phyloP scores from a whole-genome alignment of 1,139 yeast species.

The Torulaspora pretoriensis region DNA sequence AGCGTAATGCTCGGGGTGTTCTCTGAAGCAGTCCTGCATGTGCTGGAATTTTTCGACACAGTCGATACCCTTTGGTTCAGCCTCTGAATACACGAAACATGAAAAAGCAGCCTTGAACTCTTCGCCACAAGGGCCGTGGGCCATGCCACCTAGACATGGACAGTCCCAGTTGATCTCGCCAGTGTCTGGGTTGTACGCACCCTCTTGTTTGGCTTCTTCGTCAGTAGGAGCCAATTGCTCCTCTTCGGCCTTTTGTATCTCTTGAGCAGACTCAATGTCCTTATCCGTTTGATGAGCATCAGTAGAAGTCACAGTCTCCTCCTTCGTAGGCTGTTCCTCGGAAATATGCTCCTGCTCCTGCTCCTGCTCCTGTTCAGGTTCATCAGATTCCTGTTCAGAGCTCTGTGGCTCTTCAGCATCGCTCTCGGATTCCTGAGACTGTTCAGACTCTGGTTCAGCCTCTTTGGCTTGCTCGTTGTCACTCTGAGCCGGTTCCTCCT shows the following conservation, averaged over 20 bases:
- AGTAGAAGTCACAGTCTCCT: conserved; percentile 6
- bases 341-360: background rate
- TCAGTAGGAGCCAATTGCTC: conserved; percentile 18
- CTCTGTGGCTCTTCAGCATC: background rate
- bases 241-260: conserved; percentile 8
- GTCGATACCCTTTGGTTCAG: conserved; percentile 96
- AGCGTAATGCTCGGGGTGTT: conserved; percentile 89
- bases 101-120: conserved; percentile 95
- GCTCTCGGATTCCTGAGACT: background rate
- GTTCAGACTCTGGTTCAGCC: background rate
- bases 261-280: conserved; percentile 8
- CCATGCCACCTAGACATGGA: conserved; percentile 99
- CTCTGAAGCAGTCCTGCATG: conserved; percentile 94
- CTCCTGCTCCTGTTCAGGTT: background rate
- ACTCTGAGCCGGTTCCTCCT: conserved; percentile 4
- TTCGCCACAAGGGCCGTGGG: conserved; percentile 97
- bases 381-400: conserved; percentile 3
- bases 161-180: conserved; percentile 99
- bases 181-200: conserved; percentile 93
- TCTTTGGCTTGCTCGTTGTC: background rate
- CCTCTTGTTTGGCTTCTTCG: conserved; percentile 40
- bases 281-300: conserved; percentile 7
- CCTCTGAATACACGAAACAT: conserved; percentile 90
- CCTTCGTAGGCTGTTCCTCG: conserved; percentile 5
- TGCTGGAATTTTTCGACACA: conserved; percentile 86